These are phyloP conservation scores for Carex scoparia DNA, from an alignment of 176 grass and related monocot genomes.

Conservation along the genomic window DNA sequence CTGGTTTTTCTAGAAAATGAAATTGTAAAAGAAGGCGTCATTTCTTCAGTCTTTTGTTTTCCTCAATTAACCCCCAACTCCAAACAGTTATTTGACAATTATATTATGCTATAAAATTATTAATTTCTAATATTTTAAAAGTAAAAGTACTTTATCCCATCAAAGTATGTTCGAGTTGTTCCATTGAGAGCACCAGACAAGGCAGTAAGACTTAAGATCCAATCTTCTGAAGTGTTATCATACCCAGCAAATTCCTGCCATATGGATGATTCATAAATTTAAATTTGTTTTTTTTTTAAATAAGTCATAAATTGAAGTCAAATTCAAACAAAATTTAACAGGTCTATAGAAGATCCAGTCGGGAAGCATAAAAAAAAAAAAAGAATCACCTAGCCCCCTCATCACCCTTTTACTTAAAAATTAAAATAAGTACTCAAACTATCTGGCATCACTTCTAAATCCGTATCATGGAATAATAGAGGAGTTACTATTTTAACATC, in stretches of 20 bases:
- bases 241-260: constrained; percentile 52
- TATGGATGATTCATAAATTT: background rate
- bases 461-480: background rate
- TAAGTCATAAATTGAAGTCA: background rate
- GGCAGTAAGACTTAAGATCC: constrained; percentile 76
- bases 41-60: background rate
- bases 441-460: background rate
- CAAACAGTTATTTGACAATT: background rate
- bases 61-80: background rate
- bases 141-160: constrained; percentile 49
- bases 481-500: background rate
- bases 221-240: constrained; percentile 42
- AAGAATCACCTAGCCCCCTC: background rate
- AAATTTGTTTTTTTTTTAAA: background rate
- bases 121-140: background rate
- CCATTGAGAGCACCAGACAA: constrained; percentile 79
- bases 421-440: background rate
- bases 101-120: background rate
- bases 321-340: background rate
- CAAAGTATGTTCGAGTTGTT: constrained; percentile 58
- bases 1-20: background rate
- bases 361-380: background rate
- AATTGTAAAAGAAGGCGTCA: background rate
- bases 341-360: too few relatives aligned
- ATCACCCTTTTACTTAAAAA: background rate